phyloP scores from a whole-genome alignment of 2,329 filamentous ascomycete genomes.

The Aspergillus japonicus region DNA sequence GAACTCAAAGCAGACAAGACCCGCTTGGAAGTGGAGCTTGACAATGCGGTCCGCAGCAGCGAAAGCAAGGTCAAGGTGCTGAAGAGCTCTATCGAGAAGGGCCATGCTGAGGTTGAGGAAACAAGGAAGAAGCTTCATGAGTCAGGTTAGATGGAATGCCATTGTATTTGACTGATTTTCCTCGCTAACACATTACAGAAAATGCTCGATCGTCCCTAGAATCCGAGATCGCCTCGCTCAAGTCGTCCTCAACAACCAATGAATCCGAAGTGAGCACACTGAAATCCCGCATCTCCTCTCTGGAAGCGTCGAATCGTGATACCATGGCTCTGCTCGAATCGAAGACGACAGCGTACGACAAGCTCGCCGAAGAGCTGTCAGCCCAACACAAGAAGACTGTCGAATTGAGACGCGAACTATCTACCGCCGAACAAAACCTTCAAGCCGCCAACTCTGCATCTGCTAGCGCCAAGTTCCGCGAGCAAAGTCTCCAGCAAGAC shows the following conservation, averaged over 20 bases:
- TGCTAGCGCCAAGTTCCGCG: conserved; percentile 81
- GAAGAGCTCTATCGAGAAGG: conserved; percentile 78
- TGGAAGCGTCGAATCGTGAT: conserved; percentile 90
- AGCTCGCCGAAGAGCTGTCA: conserved; percentile 79
- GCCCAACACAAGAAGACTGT: conserved; percentile 86
- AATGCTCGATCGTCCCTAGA: conserved; percentile 71
- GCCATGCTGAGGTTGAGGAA: conserved; percentile 78
- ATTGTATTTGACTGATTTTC: not conserved
- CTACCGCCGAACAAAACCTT: conserved; percentile 75
- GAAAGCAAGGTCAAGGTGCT: conserved; percentile 80
- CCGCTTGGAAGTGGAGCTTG: conserved; percentile 85
- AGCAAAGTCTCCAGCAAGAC: conserved; percentile 87
- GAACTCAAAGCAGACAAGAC: conserved; percentile 83
- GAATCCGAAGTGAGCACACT: conserved; percentile 71
- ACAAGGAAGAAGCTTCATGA: conserved; percentile 76
- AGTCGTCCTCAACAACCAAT: conserved; percentile 66
- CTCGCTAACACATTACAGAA: conserved; percentile 55
- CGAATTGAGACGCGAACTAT: conserved; percentile 78
- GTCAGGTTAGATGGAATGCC: conserved; percentile 61
- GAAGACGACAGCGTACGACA: conserved; percentile 83
- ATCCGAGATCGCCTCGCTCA: conserved; percentile 75
- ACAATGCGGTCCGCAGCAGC: conserved; percentile 79
- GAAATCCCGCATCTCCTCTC: conserved; percentile 76
- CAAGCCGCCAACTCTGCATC: conserved; percentile 78
- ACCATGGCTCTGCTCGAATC: conserved; percentile 85